Conservation (phyloP, 495 filamentous ascomycete species). For the Penicillium paxilli region DNA sequence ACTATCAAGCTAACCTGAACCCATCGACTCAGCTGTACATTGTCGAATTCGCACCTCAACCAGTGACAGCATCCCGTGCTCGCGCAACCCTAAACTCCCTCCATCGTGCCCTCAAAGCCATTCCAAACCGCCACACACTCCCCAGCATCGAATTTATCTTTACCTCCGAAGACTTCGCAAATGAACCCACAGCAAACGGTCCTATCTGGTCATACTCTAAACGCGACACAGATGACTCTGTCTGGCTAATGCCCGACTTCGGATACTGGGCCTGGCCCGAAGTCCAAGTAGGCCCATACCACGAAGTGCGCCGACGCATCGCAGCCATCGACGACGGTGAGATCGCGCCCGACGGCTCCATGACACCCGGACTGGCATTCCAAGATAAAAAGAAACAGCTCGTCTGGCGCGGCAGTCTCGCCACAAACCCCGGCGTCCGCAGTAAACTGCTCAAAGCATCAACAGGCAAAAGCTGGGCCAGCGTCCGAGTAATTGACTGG, state of each 20-base stretch:
- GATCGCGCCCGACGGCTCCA: constrained; percentile 11
- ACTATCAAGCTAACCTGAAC: neutral
- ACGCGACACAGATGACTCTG: constrained; percentile 37
- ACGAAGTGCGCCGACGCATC: constrained; percentile 47
- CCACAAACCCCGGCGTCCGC: constrained; percentile 39
- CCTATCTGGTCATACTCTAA: constrained; percentile 58
- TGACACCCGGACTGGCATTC: constrained; percentile 24
- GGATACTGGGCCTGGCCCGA: constrained; percentile 74
- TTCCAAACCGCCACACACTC: constrained; percentile 46
- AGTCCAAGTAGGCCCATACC: constrained; percentile 57
- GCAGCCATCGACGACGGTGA: constrained; percentile 35
- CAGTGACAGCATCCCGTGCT: constrained; percentile 36
- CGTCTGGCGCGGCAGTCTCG: constrained; percentile 65
- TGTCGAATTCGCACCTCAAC: constrained; percentile 33
- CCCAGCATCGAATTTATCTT: constrained; percentile 66
- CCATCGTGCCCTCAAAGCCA: constrained; percentile 35
- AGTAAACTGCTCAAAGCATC: constrained; percentile 47
- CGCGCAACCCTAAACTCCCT: constrained; percentile 42
- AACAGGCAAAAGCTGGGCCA: constrained; percentile 49
- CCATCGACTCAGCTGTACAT: constrained; percentile 38
- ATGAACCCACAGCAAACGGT: constrained; percentile 16
- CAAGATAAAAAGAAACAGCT: constrained; percentile 61
- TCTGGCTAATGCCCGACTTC: constrained; percentile 80
- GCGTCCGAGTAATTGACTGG: constrained; percentile 53
- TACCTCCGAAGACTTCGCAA: constrained; percentile 48